Base-by-base conservation (phyloP, 2,329 filamentous ascomycete species). In the Xylariaceae sp. region DNA sequence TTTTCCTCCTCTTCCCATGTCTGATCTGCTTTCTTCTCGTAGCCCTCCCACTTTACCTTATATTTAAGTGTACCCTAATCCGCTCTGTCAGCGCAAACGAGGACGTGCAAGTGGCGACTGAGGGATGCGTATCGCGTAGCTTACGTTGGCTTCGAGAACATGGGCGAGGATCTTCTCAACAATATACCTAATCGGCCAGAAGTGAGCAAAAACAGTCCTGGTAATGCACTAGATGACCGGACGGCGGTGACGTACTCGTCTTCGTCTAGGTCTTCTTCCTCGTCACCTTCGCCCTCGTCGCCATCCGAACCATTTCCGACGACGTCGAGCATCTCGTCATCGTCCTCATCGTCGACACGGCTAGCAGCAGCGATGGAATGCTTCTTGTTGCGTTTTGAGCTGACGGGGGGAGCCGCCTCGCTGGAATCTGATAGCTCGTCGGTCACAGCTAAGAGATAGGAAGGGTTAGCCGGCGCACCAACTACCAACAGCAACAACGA, bases 1-100 rank as follows among this genome's bases (percentile, higher is more conserved):
- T 91, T 91, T 8, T 83, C 81, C 63, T 89, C 85, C 0, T 87
- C 85, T 67, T 94, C 89, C 88, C 88, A 92, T 0, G 89, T 94
- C 64, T 81, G 72, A 61, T 94, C 89, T 0, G 74, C 69, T 58
- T 84, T 83, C 58, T 84, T 80, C 0, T 88, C 81, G 58, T 86
- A 94, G 2, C 88, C 88, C 60, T 88, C 82, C 89, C 89, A 94
- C 65, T 92, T 91, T 37, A 94, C 87, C 50, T 86, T 78, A 65
- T 87, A 91, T 46, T 78, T 76, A 0, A 84, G 64, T 3, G 69
- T 67, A 26, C 80, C 80, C 73, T 82, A 56, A 9, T 51, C 44
- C 11, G 31, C n/a, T 49, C 34, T 42, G 32, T 54, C 41, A 58
- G 45, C 55, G 39, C 34, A 30, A 51, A 51, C 39, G 30, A 45